Evolutionary conservation across 139 green algal genomes (phyloP), one percentile per base, ranked within the genome.

Genomic region (Raphidocelis subcapitata): DNA sequence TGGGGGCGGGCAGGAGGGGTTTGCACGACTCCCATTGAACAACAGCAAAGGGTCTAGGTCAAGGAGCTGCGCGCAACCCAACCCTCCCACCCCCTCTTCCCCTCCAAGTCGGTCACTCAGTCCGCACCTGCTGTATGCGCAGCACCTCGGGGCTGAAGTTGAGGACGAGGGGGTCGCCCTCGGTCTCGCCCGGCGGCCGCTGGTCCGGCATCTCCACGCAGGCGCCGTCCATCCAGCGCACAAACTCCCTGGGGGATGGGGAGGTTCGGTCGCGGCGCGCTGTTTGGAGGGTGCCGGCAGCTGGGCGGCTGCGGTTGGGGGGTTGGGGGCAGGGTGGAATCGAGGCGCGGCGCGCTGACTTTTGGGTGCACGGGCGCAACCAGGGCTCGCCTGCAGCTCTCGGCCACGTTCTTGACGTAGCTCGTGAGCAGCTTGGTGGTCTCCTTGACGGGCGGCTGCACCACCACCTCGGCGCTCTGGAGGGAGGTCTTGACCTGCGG

Each of bases 151-250:
- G 56, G 70, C 60, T 77, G 70, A 70, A 77, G 46, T 63, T 49
- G 60, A 77, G 63, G 5, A 77, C 70, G 31, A 77, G 15, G 5
- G 70, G 61, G 24, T 77, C 70, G 12, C 70, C 70, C 26, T 76
- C 69, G 29, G 54, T 74, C 35, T 77, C 70, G 14, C 70, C 70
- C 70, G 63, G 70, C n/a, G 62, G 21, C 24, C 70, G 70, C 76
- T 93, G 83, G 66, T 90, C 82, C 1, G 89, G 88, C 15, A 88
- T 85, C 81, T 97, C 91, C 2, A 96, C 57, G 84, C 92, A 98
- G 12, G 90, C 93, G 62, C 90, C 89, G 75, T 97, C 90, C 92
- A 96, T 96, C 92, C 93, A 98, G 28, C 92, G 80, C 67, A 94
- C 82, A 82, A 98, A 97, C 1, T 84, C 64, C 74, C 90, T 89